Percentiles rank a stretch among this genome's conserved stretches.
phyloP scores from a whole-genome alignment of 495 filamentous ascomycete genomes.

The Pseudomonodictys pantanalensis region DNA sequence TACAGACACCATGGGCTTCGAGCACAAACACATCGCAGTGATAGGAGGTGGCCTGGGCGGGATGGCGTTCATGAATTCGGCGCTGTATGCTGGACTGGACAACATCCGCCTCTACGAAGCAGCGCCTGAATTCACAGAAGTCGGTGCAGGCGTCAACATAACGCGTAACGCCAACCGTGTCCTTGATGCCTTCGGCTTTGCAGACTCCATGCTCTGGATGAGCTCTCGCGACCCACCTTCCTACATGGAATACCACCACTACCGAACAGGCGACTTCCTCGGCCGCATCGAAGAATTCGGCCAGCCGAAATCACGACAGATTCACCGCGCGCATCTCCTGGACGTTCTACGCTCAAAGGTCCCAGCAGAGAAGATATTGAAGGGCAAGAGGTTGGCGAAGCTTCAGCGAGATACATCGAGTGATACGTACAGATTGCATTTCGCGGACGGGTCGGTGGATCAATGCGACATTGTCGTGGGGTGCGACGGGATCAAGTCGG shows the following conservation, averaged over 20 bases:
- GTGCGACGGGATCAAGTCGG: constrained; percentile 16
- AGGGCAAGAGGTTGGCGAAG: constrained; percentile 3
- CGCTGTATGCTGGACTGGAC: constrained; percentile 11
- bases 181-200: constrained; percentile 8
- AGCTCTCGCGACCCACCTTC: constrained; percentile 5
- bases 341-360: constrained; percentile 5
- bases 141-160: constrained; percentile 13
- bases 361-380: neutral
- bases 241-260: constrained; percentile 19
- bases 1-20: constrained; percentile 8
- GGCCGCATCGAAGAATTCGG: constrained; percentile 18
- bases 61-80: constrained; percentile 18
- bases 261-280: constrained; percentile 9
- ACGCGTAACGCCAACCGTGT: constrained; percentile 18
- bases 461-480: constrained; percentile 10
- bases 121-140: constrained; percentile 16
- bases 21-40: constrained; percentile 1
- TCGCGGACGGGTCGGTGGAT: constrained; percentile 2
- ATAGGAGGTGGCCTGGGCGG: constrained; percentile 13
- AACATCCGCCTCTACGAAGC: constrained; percentile 16
- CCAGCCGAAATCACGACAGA: constrained; percentile 4
- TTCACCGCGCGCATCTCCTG: constrained; percentile 13
- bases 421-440: neutral
- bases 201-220: constrained; percentile 1
- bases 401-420: neutral